A percentile compares a stretch with the other conserved stretches of the same genome.
Conservation (phyloP, 1,139 yeast genomes). For the Dujonia santamariae region DNA sequence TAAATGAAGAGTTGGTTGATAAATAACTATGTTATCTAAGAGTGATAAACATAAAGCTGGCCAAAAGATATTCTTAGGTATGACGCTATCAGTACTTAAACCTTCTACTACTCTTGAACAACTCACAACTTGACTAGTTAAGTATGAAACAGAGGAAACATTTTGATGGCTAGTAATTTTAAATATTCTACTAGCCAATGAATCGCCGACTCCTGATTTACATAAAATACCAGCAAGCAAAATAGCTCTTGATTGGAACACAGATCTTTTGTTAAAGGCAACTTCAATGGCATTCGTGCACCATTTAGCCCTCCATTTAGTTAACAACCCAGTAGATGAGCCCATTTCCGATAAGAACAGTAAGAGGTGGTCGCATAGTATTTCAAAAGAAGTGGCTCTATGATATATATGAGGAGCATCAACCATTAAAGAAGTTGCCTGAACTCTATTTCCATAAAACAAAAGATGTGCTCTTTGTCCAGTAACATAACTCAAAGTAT, state of each 20-base stretch:
- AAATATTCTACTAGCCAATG: conserved; percentile 49
- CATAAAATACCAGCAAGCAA: conserved; percentile 71
- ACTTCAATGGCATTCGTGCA: conserved; percentile 62
- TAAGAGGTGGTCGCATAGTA: conserved; percentile 59
- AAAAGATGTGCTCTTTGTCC: conserved; percentile 72
- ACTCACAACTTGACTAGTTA: conserved; percentile 43
- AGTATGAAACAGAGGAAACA: conserved; percentile 30
- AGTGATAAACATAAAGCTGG: conserved; percentile 42
- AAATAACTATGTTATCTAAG: conserved; percentile 34
- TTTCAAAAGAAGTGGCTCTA: conserved; percentile 54
- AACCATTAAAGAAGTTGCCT: conserved; percentile 10
- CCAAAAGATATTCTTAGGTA: conserved; percentile 68
- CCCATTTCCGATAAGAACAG: conserved; percentile 49
- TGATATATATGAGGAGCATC: conserved; percentile 46
- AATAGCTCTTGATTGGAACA: conserved; percentile 70
- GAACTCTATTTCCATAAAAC: conserved; percentile 75
- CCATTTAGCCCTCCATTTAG: conserved; percentile 71
- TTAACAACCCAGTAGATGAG: conserved; percentile 49
- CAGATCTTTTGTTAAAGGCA: conserved; percentile 58
- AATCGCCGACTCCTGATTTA: conserved; percentile 60
- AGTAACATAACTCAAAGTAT: conserved; percentile 57
- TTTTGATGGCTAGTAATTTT: conserved; percentile 28
- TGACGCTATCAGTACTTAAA: conserved; percentile 48
- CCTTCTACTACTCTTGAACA: conserved; percentile 65
- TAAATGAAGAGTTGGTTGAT: conserved; percentile 55